These are phyloP conservation scores for Exophiala spinifera DNA, from an alignment of 2,329 filamentous ascomycete species.

Conservation along the genomic window DNA sequence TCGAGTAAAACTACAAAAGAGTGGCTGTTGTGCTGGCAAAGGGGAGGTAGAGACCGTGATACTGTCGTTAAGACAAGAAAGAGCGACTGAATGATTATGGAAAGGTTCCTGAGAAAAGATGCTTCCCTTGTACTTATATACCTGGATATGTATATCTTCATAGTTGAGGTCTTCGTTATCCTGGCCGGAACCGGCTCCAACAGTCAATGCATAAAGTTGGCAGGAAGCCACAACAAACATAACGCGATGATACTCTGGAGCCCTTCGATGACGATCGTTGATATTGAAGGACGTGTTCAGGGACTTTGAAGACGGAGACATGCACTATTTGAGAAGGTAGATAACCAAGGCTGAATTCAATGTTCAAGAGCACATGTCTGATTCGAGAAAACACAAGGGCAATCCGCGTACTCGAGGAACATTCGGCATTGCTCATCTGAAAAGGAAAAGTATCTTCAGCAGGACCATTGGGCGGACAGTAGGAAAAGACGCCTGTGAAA, in stretches of 20 bases:
- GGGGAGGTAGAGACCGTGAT: not conserved
- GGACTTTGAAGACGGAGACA: conserved; percentile 9
- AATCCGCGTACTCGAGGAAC: conserved; percentile 8
- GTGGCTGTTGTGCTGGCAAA: conserved; percentile 9
- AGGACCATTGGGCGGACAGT: conserved; percentile 11
- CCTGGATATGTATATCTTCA: no score
- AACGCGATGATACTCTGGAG: conserved; percentile 11
- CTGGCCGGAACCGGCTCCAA: conserved; percentile 5
- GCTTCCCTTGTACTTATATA: conserved; percentile 19
- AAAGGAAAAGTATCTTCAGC: not conserved
- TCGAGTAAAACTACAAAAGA: conserved; percentile 13
- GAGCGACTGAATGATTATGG: conserved; percentile 13
- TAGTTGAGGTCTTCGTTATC: not conserved
- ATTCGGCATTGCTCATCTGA: conserved; percentile 13
- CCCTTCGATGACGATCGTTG: conserved; percentile 13
- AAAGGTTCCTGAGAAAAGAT: conserved; percentile 1
- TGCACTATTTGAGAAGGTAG: conserved; percentile 20
- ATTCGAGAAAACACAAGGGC: conserved; percentile 18
- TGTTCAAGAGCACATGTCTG: conserved; percentile 2
- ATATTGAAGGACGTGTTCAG: conserved; percentile 20
- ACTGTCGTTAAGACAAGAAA: conserved; percentile 4
- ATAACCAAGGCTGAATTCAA: not conserved
- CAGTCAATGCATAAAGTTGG: not conserved
- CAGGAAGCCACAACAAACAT: not conserved
- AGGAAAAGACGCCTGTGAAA: not conserved